Percentiles rank a stretch among this genome's conserved stretches.
phyloP scores from a whole-genome alignment of 441 rosid species.

The Syzygium malaccense region DNA sequence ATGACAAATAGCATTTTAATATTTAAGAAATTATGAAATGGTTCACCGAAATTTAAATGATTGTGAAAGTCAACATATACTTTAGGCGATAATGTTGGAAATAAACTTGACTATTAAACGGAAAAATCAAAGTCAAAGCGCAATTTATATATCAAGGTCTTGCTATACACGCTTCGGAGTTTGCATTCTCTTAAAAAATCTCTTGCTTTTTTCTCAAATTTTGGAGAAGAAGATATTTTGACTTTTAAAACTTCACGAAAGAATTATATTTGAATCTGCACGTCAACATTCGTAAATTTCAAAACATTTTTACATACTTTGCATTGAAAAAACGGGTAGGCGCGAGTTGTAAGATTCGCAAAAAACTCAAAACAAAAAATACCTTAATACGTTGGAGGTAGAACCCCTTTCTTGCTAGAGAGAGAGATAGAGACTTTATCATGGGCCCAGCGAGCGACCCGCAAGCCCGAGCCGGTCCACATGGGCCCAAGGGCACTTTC shows the following conservation, averaged over 20 bases:
- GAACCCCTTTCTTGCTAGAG: background rate
- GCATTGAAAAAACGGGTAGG: background rate
- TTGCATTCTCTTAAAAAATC: background rate
- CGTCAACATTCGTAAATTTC: background rate
- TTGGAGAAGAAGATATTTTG: background rate
- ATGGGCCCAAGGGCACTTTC: background rate
- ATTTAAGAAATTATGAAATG: background rate
- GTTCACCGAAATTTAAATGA: background rate
- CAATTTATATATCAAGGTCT: too few species aligned
- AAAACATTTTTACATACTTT: background rate
- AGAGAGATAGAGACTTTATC: background rate
- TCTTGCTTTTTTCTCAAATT: background rate
- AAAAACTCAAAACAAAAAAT: background rate
- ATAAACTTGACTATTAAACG: background rate
- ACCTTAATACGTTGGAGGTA: background rate
- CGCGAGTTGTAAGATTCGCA: background rate
- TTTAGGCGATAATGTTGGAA: background rate
- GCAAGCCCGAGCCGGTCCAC: background rate
- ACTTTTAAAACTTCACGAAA: background rate
- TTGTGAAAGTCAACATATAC: background rate
- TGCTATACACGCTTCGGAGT: background rate
- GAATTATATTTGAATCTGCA: background rate
- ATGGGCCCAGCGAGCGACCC: background rate
- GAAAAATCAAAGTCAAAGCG: background rate
- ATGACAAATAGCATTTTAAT: background rate